phyloP scores from a whole-genome alignment of 805 yeast genomes.

The Cyberlindnera subsufficiens region DNA sequence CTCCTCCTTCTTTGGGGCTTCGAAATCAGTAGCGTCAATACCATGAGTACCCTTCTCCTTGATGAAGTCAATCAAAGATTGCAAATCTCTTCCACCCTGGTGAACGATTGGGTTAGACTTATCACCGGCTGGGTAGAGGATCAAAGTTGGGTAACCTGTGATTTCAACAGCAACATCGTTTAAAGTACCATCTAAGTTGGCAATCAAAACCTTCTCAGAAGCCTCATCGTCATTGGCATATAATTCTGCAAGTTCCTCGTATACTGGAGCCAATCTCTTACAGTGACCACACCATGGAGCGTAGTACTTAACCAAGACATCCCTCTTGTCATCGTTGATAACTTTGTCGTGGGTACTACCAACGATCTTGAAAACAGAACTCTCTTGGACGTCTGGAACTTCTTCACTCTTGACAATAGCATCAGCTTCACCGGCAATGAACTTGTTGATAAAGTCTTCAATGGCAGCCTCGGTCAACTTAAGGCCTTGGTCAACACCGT shows the following conservation, averaged over 20 bases:
- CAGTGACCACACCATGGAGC: constrained; percentile 99
- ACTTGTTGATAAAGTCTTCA: constrained; percentile 56
- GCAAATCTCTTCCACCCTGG: constrained; percentile 69
- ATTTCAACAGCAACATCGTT: constrained; percentile 85
- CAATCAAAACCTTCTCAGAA: constrained; percentile 58
- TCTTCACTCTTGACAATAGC: constrained; percentile 83
- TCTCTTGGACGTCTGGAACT: constrained; percentile 77
- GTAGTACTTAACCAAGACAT: constrained; percentile 82
- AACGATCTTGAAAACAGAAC: constrained; percentile 70
- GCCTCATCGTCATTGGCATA: constrained; percentile 46
- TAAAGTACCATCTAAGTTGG: constrained; percentile 82
- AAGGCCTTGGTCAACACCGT: constrained; percentile 59
- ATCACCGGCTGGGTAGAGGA: constrained; percentile 84
- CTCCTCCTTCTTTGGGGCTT: constrained; percentile 16
- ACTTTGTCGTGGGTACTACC: constrained; percentile 76
- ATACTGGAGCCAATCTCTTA: constrained; percentile 82
- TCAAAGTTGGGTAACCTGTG: constrained; percentile 88
- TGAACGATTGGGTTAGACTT: constrained; percentile 59
- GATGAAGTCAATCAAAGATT: constrained; percentile 64
- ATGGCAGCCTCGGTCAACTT: constrained; percentile 49
- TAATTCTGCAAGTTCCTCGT: constrained; percentile 77
- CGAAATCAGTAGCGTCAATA: constrained; percentile 47
- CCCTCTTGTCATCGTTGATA: constrained; percentile 51
- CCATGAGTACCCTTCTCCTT: constrained; percentile 58
- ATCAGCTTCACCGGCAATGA: constrained; percentile 54